Base-by-base conservation (phyloP, 23 red algal genomes). In the Cyanidioschyzon merolae region DNA sequence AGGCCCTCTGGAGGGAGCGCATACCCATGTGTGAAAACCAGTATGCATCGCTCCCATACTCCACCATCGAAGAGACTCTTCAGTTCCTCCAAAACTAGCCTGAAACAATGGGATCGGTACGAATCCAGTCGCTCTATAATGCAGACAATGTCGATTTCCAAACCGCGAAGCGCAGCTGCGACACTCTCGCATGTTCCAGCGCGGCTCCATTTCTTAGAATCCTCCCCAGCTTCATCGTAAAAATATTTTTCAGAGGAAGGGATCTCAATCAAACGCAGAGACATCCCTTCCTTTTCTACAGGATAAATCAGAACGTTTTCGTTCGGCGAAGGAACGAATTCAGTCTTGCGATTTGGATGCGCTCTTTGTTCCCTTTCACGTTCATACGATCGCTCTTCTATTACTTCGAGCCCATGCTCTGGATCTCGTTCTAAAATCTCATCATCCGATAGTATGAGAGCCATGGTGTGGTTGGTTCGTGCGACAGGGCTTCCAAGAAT, bases 1-100 rank as follows among this genome's bases (percentile, higher is more conserved):
- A 71, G 29, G n/a, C 63, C 63, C 30, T 71, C 63, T 7, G 63
- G 63, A 7, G 63, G 63, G 12, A 71, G 29, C 16, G 63, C 7
- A 27, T 71, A 71, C 3, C 63, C 63, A 27, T 71, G 63, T 15
- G 63, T 71, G 63, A 71, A 71, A 7, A 71, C 63, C 12, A 71
- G 21, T 17, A 71, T 71, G 32, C n/a, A 71, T 7, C 63, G 63
- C 29, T 71, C 63, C 12, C 63, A 71, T 35, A 71, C 63, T 25
- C 32, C 12, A 25, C 7, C 12, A 3, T 27, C 63, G 29, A 71
- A 35, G n/a, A 71, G 21, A 27, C 32, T 15, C 63, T 71, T 25
- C 29, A 71, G 63, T 32, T 71, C 63, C n/a, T 35, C n/a, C 29
- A 71, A 32, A 15, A 71, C n/a, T 27, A 35, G 2, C 29, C 7